Conservation (phyloP, 352 stramenopile genomes). For the Thalassiosira sp. region DNA sequence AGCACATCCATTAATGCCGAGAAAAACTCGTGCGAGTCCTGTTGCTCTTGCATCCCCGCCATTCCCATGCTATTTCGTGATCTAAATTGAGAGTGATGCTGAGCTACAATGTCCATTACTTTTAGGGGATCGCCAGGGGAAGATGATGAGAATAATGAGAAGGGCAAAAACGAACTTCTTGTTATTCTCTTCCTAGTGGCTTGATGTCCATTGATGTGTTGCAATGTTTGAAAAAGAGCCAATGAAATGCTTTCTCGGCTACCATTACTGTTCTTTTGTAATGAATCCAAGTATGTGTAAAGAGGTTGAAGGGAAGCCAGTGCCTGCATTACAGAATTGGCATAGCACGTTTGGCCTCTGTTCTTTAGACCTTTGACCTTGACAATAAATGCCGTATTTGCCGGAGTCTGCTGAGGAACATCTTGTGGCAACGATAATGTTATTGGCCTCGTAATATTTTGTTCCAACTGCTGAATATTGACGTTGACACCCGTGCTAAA, state of each 20-base stretch:
- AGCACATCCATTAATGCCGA: slow-evolving; percentile 68
- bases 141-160: background rate
- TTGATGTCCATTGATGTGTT: slow-evolving; percentile 46
- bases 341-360: slow-evolving; percentile 84
- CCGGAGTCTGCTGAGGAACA: background rate
- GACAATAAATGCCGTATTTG: slow-evolving; percentile 10
- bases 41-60: slow-evolving; percentile 58
- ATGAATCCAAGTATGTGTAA: slow-evolving; percentile 56
- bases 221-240: slow-evolving; percentile 35
- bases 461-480: slow-evolving; percentile 2
- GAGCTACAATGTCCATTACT: slow-evolving; percentile 51
- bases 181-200: background rate
- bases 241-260: slow-evolving; percentile 5
- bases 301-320: slow-evolving; percentile 68
- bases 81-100: slow-evolving; percentile 60
- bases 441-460: background rate
- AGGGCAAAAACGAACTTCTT: slow-evolving; percentile 17
- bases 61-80: slow-evolving; percentile 34
- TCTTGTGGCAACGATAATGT: background rate
- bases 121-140: slow-evolving; percentile 22
- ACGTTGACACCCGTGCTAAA: slow-evolving; percentile 6
- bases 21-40: slow-evolving; percentile 82
- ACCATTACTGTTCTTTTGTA: slow-evolving; percentile 27
- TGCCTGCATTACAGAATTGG: slow-evolving; percentile 83
- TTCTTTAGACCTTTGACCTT: slow-evolving; percentile 74